phyloP scores from a whole-genome alignment of 2,329 filamentous ascomycete species.

The Hansfordia pulvinata region DNA sequence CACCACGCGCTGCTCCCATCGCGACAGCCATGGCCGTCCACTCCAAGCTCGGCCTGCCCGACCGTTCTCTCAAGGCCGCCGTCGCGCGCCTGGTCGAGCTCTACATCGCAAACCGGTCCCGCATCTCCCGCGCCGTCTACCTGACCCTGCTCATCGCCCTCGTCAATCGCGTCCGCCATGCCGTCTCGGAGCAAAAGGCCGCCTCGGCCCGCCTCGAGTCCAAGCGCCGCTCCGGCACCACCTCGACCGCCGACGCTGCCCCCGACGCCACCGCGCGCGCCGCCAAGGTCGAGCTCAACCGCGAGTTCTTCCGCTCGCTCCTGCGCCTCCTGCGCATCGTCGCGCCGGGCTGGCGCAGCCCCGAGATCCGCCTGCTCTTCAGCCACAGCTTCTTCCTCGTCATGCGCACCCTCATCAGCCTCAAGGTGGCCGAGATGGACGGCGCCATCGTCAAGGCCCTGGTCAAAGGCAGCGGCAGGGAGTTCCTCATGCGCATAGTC shows the following conservation, averaged over 20 bases:
- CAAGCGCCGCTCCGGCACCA: constrained; percentile 37
- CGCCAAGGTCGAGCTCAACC: constrained; percentile 84
- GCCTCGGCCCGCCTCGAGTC: constrained; percentile 57
- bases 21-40: constrained; percentile 50
- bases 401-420: constrained; percentile 76
- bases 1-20: not conserved
- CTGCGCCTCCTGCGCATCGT: constrained; percentile 72
- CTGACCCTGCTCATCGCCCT: constrained; percentile 69
- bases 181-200: constrained; percentile 85
- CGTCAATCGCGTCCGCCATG: constrained; percentile 77
- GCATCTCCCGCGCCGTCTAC: constrained; percentile 74
- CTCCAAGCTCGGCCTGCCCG: constrained; percentile 55
- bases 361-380: constrained; percentile 72
- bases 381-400: constrained; percentile 93
- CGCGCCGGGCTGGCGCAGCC: constrained; percentile 79
- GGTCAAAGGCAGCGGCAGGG: constrained; percentile 79
- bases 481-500: constrained; percentile 75
- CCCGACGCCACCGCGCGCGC: constrained; percentile 26
- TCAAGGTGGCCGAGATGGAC: constrained; percentile 94
- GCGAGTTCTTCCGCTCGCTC: constrained; percentile 66
- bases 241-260: constrained; percentile 21
- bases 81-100: constrained; percentile 54
- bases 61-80: constrained; percentile 51
- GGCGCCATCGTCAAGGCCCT: constrained; percentile 84
- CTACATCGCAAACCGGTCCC: constrained; percentile 68